Conservation (phyloP, 495 filamentous ascomycete species). For the Aspergillus bridgeri region DNA sequence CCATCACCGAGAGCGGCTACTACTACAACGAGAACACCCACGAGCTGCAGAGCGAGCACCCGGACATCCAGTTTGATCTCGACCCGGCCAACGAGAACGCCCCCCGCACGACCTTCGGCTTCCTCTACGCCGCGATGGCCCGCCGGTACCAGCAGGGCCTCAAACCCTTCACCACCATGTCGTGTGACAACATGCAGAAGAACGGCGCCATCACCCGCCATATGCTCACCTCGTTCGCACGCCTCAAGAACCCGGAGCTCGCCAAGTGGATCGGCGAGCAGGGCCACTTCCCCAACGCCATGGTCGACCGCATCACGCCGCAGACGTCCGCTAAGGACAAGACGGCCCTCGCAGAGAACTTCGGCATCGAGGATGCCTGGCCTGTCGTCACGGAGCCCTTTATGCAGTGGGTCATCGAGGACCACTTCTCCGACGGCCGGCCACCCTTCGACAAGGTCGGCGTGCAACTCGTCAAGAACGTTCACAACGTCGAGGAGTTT, state of each 20-base stretch:
- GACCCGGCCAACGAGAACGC: constrained; percentile 36
- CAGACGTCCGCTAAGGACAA: constrained; percentile 42
- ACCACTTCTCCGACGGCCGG: constrained; percentile 45
- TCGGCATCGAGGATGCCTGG: constrained; percentile 45
- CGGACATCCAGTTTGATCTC: constrained; percentile 47
- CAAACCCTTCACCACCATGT: constrained; percentile 48
- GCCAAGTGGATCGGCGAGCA: constrained; percentile 43
- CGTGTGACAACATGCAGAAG: constrained; percentile 52
- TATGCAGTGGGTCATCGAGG: constrained; percentile 50
- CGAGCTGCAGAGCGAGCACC: constrained; percentile 42
- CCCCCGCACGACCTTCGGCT: constrained; percentile 46
- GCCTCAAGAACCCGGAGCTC: constrained; percentile 36
- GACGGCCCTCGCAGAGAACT: constrained; percentile 29
- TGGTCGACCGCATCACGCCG: constrained; percentile 51
- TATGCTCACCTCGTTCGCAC: constrained; percentile 47
- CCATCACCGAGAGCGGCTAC: constrained; percentile 51
- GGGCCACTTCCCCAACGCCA: constrained; percentile 46
- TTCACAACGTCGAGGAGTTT: constrained; percentile 44
- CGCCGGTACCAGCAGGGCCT: constrained; percentile 39
- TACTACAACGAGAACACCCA: constrained; percentile 52
- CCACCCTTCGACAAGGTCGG: constrained; percentile 46
- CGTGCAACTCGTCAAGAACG: constrained; percentile 45
- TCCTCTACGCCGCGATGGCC: constrained; percentile 45
- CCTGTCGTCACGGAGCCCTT: constrained; percentile 50
- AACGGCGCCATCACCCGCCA: constrained; percentile 48